Percentiles rank a stretch among this genome's conserved stretches.
These are phyloP conservation scores for Phytophthora colocasiae DNA, from an alignment of 352 stramenopile genomes.

Conservation along the genomic window DNA sequence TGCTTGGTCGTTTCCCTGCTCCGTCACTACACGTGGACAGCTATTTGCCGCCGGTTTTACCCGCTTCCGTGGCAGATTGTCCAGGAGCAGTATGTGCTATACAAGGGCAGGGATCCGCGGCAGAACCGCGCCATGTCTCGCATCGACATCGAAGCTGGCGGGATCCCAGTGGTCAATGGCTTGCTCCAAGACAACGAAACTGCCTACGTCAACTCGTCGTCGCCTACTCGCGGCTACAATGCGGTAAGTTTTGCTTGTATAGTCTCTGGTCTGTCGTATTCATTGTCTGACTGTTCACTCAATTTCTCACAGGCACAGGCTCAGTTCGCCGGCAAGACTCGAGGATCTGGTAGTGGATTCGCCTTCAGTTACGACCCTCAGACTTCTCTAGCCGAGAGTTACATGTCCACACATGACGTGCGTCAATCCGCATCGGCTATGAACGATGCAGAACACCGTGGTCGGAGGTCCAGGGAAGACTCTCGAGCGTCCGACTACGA, in stretches of 20 bases:
- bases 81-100: constrained; percentile 75
- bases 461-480: constrained; percentile 73
- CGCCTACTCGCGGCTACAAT: constrained; percentile 34
- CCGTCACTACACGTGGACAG: constrained; percentile 76
- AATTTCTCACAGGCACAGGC: constrained; percentile 12
- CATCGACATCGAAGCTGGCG: constrained; percentile 65
- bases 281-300: constrained; percentile 16
- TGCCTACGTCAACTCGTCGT: constrained; percentile 56
- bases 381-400: constrained; percentile 80
- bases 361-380: constrained; percentile 86
- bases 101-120: constrained; percentile 41
- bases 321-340: constrained; percentile 45
- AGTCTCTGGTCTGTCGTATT: neutral
- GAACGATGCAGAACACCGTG: constrained; percentile 65
- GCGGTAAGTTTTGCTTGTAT: constrained; percentile 25
- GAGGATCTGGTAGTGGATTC: constrained; percentile 78
- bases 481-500: constrained; percentile 76
- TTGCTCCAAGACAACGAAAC: constrained; percentile 41
- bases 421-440: constrained; percentile 66
- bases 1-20: constrained; percentile 62
- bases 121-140: constrained; percentile 29
- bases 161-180: constrained; percentile 52
- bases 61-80: constrained; percentile 83
- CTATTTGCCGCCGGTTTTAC: constrained; percentile 80
- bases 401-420: constrained; percentile 77